Percentiles rank a stretch among this genome's conserved stretches.
Conservation (phyloP, 1,139 yeast species). For the Yamadazyma dendronema region DNA sequence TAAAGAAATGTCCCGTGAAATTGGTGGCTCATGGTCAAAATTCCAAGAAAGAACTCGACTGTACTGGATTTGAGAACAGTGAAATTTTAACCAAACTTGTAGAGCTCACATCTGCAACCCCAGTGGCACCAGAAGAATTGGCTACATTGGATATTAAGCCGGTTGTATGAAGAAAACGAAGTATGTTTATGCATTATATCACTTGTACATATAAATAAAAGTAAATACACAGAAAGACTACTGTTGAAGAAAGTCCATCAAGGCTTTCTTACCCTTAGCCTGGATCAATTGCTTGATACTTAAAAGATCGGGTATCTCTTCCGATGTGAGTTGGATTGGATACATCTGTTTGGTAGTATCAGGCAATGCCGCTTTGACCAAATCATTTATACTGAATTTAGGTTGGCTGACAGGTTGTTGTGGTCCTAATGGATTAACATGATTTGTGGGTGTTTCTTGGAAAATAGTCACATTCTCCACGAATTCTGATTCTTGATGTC, state of each 20-base stretch:
- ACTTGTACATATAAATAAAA: constrained; percentile 5
- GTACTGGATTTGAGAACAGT: constrained; percentile 16
- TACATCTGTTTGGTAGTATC: not conserved
- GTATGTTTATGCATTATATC: constrained; percentile 3
- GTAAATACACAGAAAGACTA: constrained; percentile 1
- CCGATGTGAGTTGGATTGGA: constrained; percentile 7
- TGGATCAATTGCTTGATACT: constrained; percentile 61
- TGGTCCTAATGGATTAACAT: not conserved
- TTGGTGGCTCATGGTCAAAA: constrained; percentile 28
- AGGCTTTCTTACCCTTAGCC: constrained; percentile 65
- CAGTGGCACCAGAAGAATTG: constrained; percentile 25
- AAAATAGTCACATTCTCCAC: constrained; percentile 25
- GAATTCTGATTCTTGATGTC: constrained; percentile 25
- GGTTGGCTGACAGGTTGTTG: constrained; percentile 6
- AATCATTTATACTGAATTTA: constrained; percentile 28
- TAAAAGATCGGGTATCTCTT: constrained; percentile 52
- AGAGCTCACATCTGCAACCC: constrained; percentile 28
- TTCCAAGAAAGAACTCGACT: constrained; percentile 27
- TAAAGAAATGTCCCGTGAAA: constrained; percentile 48
- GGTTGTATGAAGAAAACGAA: not conserved
- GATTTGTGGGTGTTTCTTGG: not conserved
- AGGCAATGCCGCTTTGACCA: constrained; percentile 24
- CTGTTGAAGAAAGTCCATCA: constrained; percentile 53
- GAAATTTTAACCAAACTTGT: constrained; percentile 34
- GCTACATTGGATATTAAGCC: constrained; percentile 10